Conservation (phyloP, 345 rosid species). For the Trapa bicornis region DNA sequence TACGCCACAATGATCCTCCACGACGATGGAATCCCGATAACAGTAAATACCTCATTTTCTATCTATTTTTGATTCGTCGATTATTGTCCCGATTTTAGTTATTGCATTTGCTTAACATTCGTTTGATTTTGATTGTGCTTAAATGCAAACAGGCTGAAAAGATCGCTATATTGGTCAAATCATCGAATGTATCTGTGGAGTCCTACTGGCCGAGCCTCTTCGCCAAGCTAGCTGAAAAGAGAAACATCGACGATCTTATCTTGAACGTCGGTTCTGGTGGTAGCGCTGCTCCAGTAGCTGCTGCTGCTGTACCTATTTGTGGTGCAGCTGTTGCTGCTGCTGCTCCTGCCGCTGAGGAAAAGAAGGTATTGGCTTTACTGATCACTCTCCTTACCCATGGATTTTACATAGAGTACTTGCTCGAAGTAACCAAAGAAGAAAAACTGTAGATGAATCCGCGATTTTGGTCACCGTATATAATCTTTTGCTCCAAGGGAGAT, state of each 20-base stretch:
- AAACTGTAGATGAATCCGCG: too few species aligned
- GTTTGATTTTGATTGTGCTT: not conserved
- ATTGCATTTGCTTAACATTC: not conserved
- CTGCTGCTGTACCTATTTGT: slow-evolving; percentile 19
- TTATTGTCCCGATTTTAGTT: not conserved
- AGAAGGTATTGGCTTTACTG: slow-evolving; percentile 17
- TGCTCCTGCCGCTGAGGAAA: slow-evolving; percentile 30
- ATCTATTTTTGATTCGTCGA: not conserved
- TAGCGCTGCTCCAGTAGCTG: slow-evolving; percentile 21
- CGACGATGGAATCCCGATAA: slow-evolving; percentile 59
- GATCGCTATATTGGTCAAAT: slow-evolving; percentile 36
- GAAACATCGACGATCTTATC: slow-evolving; percentile 33
- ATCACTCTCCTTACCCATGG: too few species aligned
- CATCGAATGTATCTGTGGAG: slow-evolving; percentile 37
- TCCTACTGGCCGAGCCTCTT: slow-evolving; percentile 61
- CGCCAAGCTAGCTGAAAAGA: slow-evolving; percentile 48
- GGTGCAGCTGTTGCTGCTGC: slow-evolving; percentile 12
- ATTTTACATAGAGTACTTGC: too few species aligned
- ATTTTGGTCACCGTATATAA: too few species aligned
- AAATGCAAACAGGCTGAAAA: slow-evolving; percentile 35
- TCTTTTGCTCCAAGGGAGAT: too few species aligned
- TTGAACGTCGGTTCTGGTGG: slow-evolving; percentile 40
- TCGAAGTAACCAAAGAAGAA: too few species aligned
- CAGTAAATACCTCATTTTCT: slow-evolving; percentile 21
- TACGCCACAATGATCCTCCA: slow-evolving; percentile 62